Conservation (phyloP, 1,284 basidiomycete genomes). For the Gomphus bonarii region DNA sequence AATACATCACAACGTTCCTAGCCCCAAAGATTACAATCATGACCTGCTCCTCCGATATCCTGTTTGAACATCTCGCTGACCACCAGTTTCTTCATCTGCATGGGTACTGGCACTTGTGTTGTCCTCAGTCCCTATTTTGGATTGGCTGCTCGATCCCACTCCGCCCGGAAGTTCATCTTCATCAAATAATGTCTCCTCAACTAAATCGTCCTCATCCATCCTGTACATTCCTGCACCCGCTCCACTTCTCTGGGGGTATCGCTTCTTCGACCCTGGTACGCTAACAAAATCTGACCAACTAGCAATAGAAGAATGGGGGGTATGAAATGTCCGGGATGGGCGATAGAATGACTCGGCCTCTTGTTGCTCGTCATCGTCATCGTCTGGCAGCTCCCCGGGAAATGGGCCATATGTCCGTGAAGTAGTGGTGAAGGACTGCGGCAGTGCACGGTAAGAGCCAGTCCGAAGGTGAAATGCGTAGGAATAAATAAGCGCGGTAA, state of each 20-base stretch:
- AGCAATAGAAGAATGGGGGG: slow-evolving; percentile 28
- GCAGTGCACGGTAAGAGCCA: slow-evolving; percentile 81
- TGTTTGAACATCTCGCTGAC: background rate
- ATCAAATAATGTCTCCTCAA: slow-evolving; percentile 15
- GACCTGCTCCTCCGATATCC: background rate
- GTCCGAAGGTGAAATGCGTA: slow-evolving; percentile 90
- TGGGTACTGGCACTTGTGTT: slow-evolving; percentile 15
- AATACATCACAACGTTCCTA: background rate
- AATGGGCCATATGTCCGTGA: slow-evolving; percentile 31
- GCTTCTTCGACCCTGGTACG: slow-evolving; percentile 29
- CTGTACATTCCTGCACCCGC: background rate
- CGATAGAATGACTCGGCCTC: slow-evolving; percentile 42
- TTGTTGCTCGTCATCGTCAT: slow-evolving; percentile 35
- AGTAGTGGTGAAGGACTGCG: slow-evolving; percentile 32
- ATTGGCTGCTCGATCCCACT: slow-evolving; percentile 12
- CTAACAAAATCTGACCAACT: slow-evolving; percentile 51
- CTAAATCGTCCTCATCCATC: slow-evolving; percentile 11
- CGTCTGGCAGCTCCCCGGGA: slow-evolving; percentile 37
- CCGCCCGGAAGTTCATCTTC: slow-evolving; percentile 13
- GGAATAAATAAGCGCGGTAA: slow-evolving; percentile 85
- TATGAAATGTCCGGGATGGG: slow-evolving; percentile 34
- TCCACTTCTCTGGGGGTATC: slow-evolving; percentile 16
- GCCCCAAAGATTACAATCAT: background rate
- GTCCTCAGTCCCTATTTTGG: slow-evolving; percentile 13
- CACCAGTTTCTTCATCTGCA: slow-evolving; percentile 11